Evolutionary conservation across 208 protist genomes (phyloP).

Genomic region (Trypanosoma mega): DNA sequence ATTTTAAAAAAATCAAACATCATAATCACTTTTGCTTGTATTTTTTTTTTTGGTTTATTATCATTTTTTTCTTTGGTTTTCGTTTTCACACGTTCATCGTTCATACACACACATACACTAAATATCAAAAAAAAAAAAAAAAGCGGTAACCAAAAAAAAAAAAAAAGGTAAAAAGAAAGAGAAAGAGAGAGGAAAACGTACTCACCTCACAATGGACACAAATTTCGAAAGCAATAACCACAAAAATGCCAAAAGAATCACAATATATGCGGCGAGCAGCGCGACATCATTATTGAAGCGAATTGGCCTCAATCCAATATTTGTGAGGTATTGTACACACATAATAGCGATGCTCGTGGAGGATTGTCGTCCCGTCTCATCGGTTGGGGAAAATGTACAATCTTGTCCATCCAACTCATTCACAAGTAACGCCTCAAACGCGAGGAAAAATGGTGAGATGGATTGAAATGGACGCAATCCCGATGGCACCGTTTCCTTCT

Average conservation of each 20-base stretch:
- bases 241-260: slow-evolving; percentile 47
- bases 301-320: slow-evolving; percentile 69
- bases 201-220: slow-evolving; percentile 58
- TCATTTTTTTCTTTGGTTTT: too few relatives aligned
- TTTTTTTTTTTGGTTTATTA: too few relatives aligned
- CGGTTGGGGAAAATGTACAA: slow-evolving; percentile 78
- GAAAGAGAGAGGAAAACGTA: background rate
- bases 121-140: slow-evolving; percentile 4
- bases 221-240: slow-evolving; percentile 69
- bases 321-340: slow-evolving; percentile 87
- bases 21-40: too few relatives aligned
- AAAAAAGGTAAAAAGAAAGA: slow-evolving; percentile 17
- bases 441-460: slow-evolving; percentile 87
- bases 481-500: slow-evolving; percentile 76
- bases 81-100: too few relatives aligned
- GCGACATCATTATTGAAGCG: slow-evolving; percentile 80
- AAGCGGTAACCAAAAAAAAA: slow-evolving; percentile 20
- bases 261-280: slow-evolving; percentile 54
- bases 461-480: slow-evolving; percentile 59
- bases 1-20: too few relatives aligned
- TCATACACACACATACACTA: background rate
- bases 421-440: slow-evolving; percentile 90
- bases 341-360: slow-evolving; percentile 62
- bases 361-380: slow-evolving; percentile 72
- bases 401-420: slow-evolving; percentile 90